Evolutionary conservation across 768 basidiomycete genomes (phyloP).

Genomic region (Termitomyces sp.): DNA sequence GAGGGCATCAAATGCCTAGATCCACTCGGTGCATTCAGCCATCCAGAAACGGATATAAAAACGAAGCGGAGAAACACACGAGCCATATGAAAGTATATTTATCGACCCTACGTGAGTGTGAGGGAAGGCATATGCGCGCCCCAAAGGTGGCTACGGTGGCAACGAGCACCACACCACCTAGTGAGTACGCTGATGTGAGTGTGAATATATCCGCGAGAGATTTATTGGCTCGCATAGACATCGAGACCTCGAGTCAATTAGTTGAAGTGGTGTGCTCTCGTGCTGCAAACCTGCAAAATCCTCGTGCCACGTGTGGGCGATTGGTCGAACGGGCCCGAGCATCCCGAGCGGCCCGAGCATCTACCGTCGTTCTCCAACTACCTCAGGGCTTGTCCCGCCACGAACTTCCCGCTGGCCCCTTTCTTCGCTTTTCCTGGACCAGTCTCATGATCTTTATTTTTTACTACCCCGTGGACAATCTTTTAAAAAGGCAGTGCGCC

Average conservation of each 20-base stretch:
- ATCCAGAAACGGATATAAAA: neutral
- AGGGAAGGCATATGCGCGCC: conserved; percentile 56
- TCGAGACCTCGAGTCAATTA: neutral
- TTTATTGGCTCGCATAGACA: conserved; percentile 1
- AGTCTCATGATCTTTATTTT: neutral
- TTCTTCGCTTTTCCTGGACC: neutral
- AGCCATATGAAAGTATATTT: conserved; percentile 76
- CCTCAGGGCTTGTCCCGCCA: no score
- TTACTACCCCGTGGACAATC: neutral
- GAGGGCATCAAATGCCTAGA: conserved; percentile 73
- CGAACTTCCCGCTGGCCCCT: no score
- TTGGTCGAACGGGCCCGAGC: neutral
- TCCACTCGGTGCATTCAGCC: neutral
- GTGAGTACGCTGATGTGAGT: conserved; percentile 58
- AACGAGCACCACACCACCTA: conserved; percentile 53
- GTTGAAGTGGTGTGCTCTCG: neutral
- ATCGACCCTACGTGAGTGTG: conserved; percentile 61
- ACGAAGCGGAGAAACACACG: conserved; percentile 34
- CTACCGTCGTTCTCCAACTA: neutral
- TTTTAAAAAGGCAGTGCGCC: neutral
- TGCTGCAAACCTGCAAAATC: no score
- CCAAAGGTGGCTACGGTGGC: conserved; percentile 49
- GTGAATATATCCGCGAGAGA: conserved; percentile 39
- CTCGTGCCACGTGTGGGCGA: no score
- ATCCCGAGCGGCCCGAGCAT: neutral